Conservation (phyloP, 1,284 basidiomycete species). For the Ganoderma lingzhi region DNA sequence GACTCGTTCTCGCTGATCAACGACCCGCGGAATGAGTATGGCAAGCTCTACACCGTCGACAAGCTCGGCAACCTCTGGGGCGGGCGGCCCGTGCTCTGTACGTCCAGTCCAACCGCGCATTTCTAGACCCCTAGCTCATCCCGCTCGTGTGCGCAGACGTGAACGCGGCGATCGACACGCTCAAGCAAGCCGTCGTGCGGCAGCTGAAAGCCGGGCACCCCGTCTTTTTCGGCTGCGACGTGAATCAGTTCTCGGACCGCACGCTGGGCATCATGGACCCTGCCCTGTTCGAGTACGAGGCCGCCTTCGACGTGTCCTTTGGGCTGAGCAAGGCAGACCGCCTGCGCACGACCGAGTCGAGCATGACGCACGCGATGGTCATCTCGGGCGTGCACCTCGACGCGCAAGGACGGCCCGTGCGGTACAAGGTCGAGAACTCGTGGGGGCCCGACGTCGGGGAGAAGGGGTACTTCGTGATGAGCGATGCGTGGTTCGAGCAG, state of each 20-base stretch:
- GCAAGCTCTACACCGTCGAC: constrained; percentile 91
- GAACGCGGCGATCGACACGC: constrained; percentile 83
- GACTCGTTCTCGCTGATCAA: constrained; percentile 94
- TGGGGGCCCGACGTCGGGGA: constrained; percentile 88
- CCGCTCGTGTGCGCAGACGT: constrained; percentile 66
- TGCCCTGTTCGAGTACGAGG: constrained; percentile 83
- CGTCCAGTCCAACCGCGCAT: constrained; percentile 38
- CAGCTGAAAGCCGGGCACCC: constrained; percentile 90
- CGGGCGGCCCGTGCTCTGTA: constrained; percentile 83
- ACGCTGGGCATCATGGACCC: constrained; percentile 87
- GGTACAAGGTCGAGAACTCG: constrained; percentile 96
- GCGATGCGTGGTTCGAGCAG: constrained; percentile 91
- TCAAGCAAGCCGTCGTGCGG: constrained; percentile 86
- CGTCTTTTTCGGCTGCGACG: constrained; percentile 95
- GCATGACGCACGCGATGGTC: constrained; percentile 96
- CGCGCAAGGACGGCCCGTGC: constrained; percentile 73
- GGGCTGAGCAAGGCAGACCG: constrained; percentile 85
- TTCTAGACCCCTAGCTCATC: not conserved
- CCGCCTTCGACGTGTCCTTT: constrained; percentile 64
- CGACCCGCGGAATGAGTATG: constrained; percentile 89
- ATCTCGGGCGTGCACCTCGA: constrained; percentile 94
- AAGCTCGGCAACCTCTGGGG: constrained; percentile 94
- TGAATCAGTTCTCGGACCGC: constrained; percentile 81
- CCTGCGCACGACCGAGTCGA: constrained; percentile 81
- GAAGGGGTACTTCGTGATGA: constrained; percentile 94